Base-by-base conservation (phyloP, 2,329 filamentous ascomycete genomes). In the Mollisia scopiformis region DNA sequence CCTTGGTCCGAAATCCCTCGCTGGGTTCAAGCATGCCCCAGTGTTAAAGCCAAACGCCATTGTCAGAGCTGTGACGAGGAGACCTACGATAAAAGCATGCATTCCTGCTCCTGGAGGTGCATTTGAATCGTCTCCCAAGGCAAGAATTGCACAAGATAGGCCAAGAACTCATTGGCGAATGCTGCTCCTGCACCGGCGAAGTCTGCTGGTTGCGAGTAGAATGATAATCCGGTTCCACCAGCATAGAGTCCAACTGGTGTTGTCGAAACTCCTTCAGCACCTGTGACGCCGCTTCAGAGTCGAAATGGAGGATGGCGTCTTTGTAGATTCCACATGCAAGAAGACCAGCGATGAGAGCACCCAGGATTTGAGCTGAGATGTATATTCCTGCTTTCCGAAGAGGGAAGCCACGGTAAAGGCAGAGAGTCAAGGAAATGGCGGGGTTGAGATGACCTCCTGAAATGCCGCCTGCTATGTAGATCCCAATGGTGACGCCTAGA, bases 371-470 rank as follows among this genome's bases (percentile, higher is more conserved):
- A 7, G 82, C 80, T 2, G 76, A 64, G 10, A 81, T 76, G 67
- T 84, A 86, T 4, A 78, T 73, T 2, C 79, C 73, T 31, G 82
- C 77, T 70, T 82, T 80, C 13, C 75, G 70, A 67, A 81, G 79
- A 0, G 82, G 83, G 31, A 86, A 83, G 3, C 81, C 81, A 46
- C 81, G 79, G 65, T 77, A 83, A 62, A 80, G 75, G 71, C 74
- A 79, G 13, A 80, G 69, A 71, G 79, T 76, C 3, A 76, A 68
- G 2, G 77, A 79, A 35, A 80, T 73, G 6, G 74, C 71, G 0
- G 78, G 78, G 50, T 80, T 80, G 16, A 80, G 70, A 50, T 80
- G 78, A 2, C 77, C 78, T 56, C 78, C 78, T 4, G 78, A 80
- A 21, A 80, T 75, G 58, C 78, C 78, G 74, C 78, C 78, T 19